Conservation (phyloP, 2,329 filamentous ascomycete species). For the Trichoderma polysporum region DNA sequence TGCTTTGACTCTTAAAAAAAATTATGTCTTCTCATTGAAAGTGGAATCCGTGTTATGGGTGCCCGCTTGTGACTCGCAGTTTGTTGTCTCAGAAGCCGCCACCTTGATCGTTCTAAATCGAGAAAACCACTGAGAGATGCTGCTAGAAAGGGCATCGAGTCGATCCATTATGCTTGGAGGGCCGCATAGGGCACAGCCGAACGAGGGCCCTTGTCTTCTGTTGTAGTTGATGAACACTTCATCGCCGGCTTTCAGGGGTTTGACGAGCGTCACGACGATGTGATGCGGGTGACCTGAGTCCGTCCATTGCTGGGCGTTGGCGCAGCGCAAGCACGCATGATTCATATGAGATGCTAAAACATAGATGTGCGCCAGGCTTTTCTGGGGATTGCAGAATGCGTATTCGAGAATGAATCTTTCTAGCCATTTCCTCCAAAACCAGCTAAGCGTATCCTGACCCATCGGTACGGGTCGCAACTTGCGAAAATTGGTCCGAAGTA, state of each 20-base stretch:
- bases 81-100: background rate
- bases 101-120: background rate
- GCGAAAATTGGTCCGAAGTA: constrained; percentile 5
- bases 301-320: constrained; percentile 28
- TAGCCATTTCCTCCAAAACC: constrained; percentile 20
- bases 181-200: constrained; percentile 30
- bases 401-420: constrained; percentile 30
- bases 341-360: constrained; percentile 32
- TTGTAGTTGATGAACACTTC: constrained; percentile 42
- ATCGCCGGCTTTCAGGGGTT: constrained; percentile 29
- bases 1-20: background rate
- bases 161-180: background rate
- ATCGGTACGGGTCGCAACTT: constrained; percentile 21
- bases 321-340: constrained; percentile 35
- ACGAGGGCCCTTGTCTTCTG: constrained; percentile 25
- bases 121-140: background rate
- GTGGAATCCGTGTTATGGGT: background rate
- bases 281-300: constrained; percentile 11
- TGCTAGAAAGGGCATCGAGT: background rate
- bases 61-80: background rate
- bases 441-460: background rate
- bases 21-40: background rate
- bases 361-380: constrained; percentile 25
- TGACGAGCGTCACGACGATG: constrained; percentile 26
- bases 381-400: constrained; percentile 24